Percentiles rank a stretch among this genome's conserved stretches.
Conservation (phyloP, 352 stramenopile species). For the Peronospora destructor region DNA sequence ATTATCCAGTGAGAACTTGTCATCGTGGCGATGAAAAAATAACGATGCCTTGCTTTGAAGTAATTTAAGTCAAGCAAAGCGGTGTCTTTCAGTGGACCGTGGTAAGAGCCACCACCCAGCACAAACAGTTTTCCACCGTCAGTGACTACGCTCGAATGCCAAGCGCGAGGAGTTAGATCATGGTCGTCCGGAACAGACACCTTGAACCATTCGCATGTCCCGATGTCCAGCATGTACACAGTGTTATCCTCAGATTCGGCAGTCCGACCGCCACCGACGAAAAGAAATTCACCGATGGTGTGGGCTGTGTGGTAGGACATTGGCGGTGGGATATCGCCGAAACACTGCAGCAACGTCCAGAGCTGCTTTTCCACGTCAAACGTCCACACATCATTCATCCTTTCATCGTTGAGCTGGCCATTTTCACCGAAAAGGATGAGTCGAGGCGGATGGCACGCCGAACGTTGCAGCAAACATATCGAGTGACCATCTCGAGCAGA, state of each 20-base stretch:
- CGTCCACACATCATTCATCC: conserved; percentile 64
- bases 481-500: conserved; percentile 54
- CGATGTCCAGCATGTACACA: conserved; percentile 54
- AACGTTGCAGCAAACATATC: conserved; percentile 30
- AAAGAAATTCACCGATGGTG: conserved; percentile 37
- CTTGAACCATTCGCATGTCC: conserved; percentile 36
- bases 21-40: not conserved
- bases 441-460: conserved; percentile 3
- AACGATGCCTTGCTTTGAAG: conserved; percentile 13
- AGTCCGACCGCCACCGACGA: conserved; percentile 60
- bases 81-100: conserved; percentile 47
- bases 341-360: conserved; percentile 40
- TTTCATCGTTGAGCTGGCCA: conserved; percentile 57
- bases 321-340: conserved; percentile 36
- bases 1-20: not conserved
- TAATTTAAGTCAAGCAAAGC: conserved; percentile 43
- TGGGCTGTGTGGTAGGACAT: conserved; percentile 69
- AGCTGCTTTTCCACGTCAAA: conserved; percentile 31
- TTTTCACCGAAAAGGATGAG: conserved; percentile 66
- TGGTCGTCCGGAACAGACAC: conserved; percentile 32
- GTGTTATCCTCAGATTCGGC: conserved; percentile 33
- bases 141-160: conserved; percentile 56
- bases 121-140: conserved; percentile 36
- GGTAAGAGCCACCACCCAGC: conserved; percentile 51
- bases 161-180: conserved; percentile 40